Evolutionary conservation across 2,329 filamentous ascomycete species (phyloP).

Genomic region (Paraphaeosphaeria sporulosa): DNA sequence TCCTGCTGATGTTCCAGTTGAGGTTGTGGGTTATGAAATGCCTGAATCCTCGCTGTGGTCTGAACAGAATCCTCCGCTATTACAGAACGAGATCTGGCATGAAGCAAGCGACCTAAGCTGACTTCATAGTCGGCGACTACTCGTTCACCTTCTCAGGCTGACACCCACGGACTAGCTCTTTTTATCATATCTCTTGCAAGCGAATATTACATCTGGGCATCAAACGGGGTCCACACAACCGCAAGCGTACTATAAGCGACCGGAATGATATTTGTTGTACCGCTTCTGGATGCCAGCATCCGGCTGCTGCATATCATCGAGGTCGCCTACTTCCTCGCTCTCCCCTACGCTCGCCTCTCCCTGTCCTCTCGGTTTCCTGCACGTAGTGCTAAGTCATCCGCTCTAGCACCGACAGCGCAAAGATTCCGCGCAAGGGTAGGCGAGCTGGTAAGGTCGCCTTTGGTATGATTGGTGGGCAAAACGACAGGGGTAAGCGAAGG

Average conservation of each 20-base stretch:
- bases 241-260: neutral
- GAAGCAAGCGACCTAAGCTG: neutral
- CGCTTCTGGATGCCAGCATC: neutral
- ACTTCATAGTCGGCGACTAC: neutral
- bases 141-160: neutral
- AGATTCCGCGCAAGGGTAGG: neutral
- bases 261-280: neutral
- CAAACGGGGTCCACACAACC: neutral
- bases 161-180: neutral
- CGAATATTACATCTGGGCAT: neutral
- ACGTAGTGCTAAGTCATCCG: neutral
- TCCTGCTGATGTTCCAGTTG: no score
- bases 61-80: neutral
- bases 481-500: neutral
- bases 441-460: neutral
- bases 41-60: neutral
- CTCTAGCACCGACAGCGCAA: neutral
- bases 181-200: neutral
- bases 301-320: neutral
- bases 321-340: constrained; percentile 5
- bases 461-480: neutral
- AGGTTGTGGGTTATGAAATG: neutral
- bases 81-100: neutral
- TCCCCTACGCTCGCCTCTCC: neutral
- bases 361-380: neutral